Evolutionary conservation across 2,329 filamentous ascomycete species (phyloP).

Genomic region (Bertia moriformis): DNA sequence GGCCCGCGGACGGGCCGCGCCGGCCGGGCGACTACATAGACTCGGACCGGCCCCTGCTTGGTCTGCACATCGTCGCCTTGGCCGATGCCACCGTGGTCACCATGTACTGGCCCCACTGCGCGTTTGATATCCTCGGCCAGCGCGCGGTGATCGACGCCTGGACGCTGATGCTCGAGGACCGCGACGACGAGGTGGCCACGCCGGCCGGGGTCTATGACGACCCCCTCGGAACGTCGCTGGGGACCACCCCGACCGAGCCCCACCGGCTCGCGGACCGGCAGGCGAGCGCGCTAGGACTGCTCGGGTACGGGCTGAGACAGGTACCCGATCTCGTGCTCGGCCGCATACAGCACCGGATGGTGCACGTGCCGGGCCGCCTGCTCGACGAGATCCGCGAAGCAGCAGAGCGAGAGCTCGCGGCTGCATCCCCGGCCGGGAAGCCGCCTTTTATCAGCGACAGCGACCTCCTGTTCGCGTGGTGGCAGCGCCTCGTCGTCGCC

Average conservation of each 20-base stretch:
- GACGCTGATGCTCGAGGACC: constrained; percentile 20
- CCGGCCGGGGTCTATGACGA: constrained; percentile 10
- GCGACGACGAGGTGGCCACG: constrained; percentile 16
- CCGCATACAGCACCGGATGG: constrained; percentile 16
- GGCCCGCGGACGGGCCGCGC: constrained; percentile 8
- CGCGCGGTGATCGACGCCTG: constrained; percentile 22
- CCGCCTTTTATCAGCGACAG: constrained; percentile 20
- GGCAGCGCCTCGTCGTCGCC: constrained; percentile 4
- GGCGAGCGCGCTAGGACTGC: constrained; percentile 7
- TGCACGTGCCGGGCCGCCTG: constrained; percentile 17
- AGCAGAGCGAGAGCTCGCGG: constrained; percentile 11
- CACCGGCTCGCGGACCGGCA: constrained; percentile 7
- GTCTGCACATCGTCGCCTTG: constrained; percentile 25
- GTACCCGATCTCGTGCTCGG: constrained; percentile 10
- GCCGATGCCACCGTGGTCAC: constrained; percentile 23
- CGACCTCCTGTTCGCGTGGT: constrained; percentile 22
- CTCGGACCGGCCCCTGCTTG: constrained; percentile 21
- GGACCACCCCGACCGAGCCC: constrained; percentile 10
- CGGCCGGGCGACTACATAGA: constrained; percentile 18
- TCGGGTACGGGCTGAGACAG: constrained; percentile 13
- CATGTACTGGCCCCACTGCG: constrained; percentile 21
- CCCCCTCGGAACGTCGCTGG: constrained; percentile 21
- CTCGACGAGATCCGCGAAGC: constrained; percentile 10
- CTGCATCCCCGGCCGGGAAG: constrained; percentile 1
- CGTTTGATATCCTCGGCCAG: constrained; percentile 23